Evolutionary conservation across 768 basidiomycete species (phyloP), one percentile per base, ranked within the genome.

Genomic region (Termitomyces heimii): DNA sequence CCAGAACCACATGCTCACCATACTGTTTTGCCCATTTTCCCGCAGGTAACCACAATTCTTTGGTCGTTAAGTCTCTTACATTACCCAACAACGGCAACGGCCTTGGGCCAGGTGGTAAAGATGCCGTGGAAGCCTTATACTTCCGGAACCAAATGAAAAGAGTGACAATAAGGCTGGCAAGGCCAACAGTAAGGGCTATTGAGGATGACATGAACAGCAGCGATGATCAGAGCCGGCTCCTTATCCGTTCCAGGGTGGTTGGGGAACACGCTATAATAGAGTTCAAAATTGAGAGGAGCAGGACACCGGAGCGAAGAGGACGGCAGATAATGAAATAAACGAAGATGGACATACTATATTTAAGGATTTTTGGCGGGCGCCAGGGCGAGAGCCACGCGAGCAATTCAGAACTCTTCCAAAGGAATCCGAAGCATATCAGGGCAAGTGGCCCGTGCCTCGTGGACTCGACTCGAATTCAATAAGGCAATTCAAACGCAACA

Each of bases 61-160:
- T 81, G 12, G 77, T 57, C 0, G 79, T 80, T 55, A 89, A 73
- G 64, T 89, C 81, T 42, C 72, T 68, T 12, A 88, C 62, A 68
- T 90, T 89, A 7, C 88, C 88, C 14, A 89, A 64, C 47, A 88
- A 39, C 0, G 85, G 86, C 56, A 86, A 67, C 0, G 85, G 84
- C 60, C 76, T 81, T 55, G 88, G 88, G 24, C 88, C 88, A 56
- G 88, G 86, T 37, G 87, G 87, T 29, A 82, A 69, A 53, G 77
- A 73, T 40, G 70, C 69, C 54, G 68, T 56, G 62, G 70, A 69
- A 70, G 70, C 60, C 70, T 73, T 75, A 70, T 71, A 60, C 72
- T 75, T 78, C 64, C 74, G 74, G 68, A 73, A 67, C 72, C 72
- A 77, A 55, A 76, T 61, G 63, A 70, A 72, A 62, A 73, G 63